A percentile compares a stretch with the other conserved stretches of the same genome.
Evolutionary conservation across 2,329 filamentous ascomycete genomes (phyloP).

Genomic region (Zymoseptoria tritici): DNA sequence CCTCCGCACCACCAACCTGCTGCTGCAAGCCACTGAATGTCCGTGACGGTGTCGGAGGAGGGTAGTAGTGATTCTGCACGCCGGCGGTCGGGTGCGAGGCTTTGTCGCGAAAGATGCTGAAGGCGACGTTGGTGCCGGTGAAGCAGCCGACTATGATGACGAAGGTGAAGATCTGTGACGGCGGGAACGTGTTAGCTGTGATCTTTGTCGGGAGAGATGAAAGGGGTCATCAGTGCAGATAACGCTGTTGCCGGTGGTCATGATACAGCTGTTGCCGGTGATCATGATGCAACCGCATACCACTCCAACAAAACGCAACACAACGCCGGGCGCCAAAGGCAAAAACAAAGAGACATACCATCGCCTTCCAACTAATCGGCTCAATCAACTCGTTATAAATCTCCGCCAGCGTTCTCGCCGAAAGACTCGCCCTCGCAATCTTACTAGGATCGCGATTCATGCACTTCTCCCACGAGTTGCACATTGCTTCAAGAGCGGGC

Average conservation of each 20-base stretch:
- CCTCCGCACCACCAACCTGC: background rate
- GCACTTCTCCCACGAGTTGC: slow-evolving; percentile 75
- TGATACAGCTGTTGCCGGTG: slow-evolving; percentile 18
- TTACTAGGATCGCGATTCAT: slow-evolving; percentile 76
- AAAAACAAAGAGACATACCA: slow-evolving; percentile 39
- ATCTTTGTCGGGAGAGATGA: too few relatives aligned
- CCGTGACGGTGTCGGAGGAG: slow-evolving; percentile 30
- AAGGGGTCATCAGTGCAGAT: too few relatives aligned
- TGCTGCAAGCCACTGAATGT: slow-evolving; percentile 23
- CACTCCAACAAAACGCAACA: too few relatives aligned
- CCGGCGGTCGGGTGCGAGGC: slow-evolving; percentile 21
- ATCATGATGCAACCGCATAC: slow-evolving; percentile 17
- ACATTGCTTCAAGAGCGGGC: slow-evolving; percentile 66
- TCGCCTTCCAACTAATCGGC: slow-evolving; percentile 77
- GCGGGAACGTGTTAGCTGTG: slow-evolving; percentile 23
- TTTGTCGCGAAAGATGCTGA: slow-evolving; percentile 47
- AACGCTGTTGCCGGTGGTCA: too few relatives aligned
- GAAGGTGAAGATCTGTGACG: slow-evolving; percentile 35
- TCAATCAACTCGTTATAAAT: slow-evolving; percentile 94
- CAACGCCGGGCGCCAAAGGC: too few relatives aligned
- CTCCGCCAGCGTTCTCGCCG: slow-evolving; percentile 78
- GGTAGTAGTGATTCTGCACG: slow-evolving; percentile 17
- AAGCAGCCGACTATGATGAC: slow-evolving; percentile 46
- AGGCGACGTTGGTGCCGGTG: slow-evolving; percentile 53
- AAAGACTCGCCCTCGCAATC: slow-evolving; percentile 71